Evolutionary conservation across 306 rosid species (phyloP).

Genomic region (Ceratonia siliqua): DNA sequence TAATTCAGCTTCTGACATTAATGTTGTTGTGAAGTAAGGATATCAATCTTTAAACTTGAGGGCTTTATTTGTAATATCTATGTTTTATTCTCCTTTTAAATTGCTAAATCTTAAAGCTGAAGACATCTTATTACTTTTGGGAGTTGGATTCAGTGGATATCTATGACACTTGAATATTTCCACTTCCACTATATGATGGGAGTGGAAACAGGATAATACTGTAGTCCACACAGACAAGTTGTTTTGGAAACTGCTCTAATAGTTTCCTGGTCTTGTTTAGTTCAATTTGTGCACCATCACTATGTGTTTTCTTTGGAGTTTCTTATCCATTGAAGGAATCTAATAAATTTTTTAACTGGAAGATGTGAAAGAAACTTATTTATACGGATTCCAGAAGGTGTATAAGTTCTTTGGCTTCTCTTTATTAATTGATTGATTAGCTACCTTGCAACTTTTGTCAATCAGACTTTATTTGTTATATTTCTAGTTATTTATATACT

Average conservation of each 20-base stretch:
- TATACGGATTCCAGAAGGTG: not conserved
- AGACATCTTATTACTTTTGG: not conserved
- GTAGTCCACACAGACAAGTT: not conserved
- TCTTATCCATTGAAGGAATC: not conserved
- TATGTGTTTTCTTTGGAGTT: not conserved
- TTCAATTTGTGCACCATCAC: not conserved
- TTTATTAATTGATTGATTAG: constrained; percentile 1
- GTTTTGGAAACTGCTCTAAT: not conserved
- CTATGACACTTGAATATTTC: not conserved
- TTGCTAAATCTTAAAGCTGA: not conserved
- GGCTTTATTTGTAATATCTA: not conserved
- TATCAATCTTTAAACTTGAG: not conserved
- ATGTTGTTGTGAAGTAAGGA: not conserved
- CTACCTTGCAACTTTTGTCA: not conserved
- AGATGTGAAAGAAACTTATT: not conserved
- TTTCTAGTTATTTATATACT: constrained; percentile 17
- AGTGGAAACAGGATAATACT: not conserved
- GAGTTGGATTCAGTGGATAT: not conserved
- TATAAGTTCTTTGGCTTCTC: not conserved
- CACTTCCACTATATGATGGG: not conserved
- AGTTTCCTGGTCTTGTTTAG: not conserved
- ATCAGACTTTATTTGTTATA: not conserved
- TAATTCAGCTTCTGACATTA: not conserved
- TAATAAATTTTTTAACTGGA: not conserved
- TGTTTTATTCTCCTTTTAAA: not conserved